A percentile compares a stretch with the other conserved stretches of the same genome.
phyloP scores from a whole-genome alignment of 192 early-diverging fungal genomes.

The Backusella morwellensis region DNA sequence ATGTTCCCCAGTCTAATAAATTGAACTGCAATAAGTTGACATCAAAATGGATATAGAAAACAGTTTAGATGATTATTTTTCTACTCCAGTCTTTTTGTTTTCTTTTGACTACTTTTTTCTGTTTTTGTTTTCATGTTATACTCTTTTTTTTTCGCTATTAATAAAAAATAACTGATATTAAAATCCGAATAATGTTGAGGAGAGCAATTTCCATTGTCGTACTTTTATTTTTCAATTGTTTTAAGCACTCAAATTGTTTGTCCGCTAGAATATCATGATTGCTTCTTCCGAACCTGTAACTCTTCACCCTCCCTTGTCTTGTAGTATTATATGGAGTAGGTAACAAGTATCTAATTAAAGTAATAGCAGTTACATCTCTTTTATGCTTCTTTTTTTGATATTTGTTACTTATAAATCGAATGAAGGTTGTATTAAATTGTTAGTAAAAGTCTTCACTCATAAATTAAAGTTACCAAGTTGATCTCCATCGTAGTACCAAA shows the following conservation, averaged over 20 bases:
- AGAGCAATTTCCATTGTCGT: not conserved
- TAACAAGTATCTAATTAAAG: not conserved
- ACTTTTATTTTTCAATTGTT: not conserved
- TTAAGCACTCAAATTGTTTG: not conserved
- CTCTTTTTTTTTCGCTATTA: not conserved
- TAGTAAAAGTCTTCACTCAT: not conserved
- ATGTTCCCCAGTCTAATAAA: not conserved
- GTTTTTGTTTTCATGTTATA: not conserved
- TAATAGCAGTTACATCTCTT: not conserved
- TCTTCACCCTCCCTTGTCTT: not conserved
- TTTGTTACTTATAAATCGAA: not conserved
- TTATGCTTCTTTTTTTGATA: not conserved
- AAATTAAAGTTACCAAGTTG: not conserved
- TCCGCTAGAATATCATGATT: not conserved
- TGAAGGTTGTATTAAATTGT: not conserved
- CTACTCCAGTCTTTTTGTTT: not conserved
- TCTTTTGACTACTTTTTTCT: not conserved
- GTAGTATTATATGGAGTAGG: not conserved
- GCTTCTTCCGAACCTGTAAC: not conserved
- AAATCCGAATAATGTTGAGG: not conserved
- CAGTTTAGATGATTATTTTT: not conserved
- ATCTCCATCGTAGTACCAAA: not conserved
- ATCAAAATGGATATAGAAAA: not conserved
- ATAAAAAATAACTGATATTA: not conserved
- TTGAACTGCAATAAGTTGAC: not conserved